Evolutionary conservation across 164 flowering plant species (phyloP).

Genomic region (Dillenia turbinata): DNA sequence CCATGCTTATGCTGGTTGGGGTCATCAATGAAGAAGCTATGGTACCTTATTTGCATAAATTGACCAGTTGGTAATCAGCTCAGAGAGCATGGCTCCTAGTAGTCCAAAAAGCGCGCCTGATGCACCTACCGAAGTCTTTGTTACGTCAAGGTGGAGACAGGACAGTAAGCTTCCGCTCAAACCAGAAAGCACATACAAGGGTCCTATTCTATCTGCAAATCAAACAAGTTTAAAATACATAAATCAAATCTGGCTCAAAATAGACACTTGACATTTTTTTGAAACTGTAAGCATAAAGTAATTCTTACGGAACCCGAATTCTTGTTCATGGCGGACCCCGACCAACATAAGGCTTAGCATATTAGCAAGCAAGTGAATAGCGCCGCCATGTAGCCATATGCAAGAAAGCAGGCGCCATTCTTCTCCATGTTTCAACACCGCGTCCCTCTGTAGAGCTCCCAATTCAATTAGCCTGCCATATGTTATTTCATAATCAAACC

Average conservation of each 20-base stretch:
- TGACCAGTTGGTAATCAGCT: conserved; percentile 65
- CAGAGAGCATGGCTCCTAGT: conserved; percentile 75
- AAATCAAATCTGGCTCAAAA: background rate
- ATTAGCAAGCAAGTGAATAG: conserved; percentile 59
- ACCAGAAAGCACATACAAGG: conserved; percentile 53
- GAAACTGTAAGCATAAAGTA: background rate
- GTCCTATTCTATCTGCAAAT: conserved; percentile 50
- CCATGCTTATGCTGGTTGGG: background rate
- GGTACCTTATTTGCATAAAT: conserved; percentile 57
- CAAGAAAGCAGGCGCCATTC: conserved; percentile 63
- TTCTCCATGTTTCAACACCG: conserved; percentile 36
- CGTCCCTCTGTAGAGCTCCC: conserved; percentile 53
- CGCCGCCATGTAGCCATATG: conserved; percentile 82
- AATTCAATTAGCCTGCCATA: conserved; percentile 43
- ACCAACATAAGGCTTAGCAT: conserved; percentile 69
- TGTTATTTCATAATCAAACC: background rate
- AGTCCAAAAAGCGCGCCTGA: conserved; percentile 73
- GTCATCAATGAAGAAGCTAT: background rate
- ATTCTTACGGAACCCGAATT: conserved; percentile 79
- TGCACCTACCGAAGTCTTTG: conserved; percentile 54
- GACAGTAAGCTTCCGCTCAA: conserved; percentile 70
- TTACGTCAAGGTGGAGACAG: conserved; percentile 17
- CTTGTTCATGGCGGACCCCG: conserved; percentile 74
- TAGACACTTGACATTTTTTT: background rate
- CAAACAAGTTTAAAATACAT: conserved; percentile 2